A percentile compares a stretch with the other conserved stretches of the same genome.
phyloP scores from a whole-genome alignment of 306 rosid species.

The Morella rubra region DNA sequence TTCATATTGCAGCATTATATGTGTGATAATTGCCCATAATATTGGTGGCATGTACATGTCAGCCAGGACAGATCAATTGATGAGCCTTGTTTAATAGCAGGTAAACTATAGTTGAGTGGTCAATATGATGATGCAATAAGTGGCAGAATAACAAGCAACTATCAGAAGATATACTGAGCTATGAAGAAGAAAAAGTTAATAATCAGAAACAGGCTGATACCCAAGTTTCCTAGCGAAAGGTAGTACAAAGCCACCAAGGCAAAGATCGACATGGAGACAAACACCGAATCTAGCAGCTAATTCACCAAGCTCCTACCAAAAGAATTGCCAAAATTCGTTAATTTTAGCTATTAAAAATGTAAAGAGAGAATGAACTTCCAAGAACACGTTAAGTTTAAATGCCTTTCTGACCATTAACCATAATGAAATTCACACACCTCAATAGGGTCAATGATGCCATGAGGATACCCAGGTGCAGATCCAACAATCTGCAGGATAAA shows the following conservation, averaged over 20 bases:
- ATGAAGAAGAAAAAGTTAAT: slow-evolving; percentile 14
- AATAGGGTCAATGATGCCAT: slow-evolving; percentile 93
- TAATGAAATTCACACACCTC: slow-evolving; percentile 51
- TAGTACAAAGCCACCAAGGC: slow-evolving; percentile 95
- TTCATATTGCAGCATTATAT: not conserved
- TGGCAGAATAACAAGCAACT: not conserved
- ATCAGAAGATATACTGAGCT: slow-evolving; percentile 2
- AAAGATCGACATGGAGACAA: slow-evolving; percentile 92
- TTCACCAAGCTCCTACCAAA: slow-evolving; percentile 80
- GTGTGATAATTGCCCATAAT: not conserved
- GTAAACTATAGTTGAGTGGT: not conserved
- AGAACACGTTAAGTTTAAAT: slow-evolving; percentile 22
- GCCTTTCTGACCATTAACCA: slow-evolving; percentile 9
- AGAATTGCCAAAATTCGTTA: slow-evolving; percentile 30
- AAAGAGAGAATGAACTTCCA: slow-evolving; percentile 14
- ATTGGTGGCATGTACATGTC: not conserved
- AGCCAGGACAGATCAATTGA: not conserved
- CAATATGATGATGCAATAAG: not conserved
- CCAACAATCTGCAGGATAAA: slow-evolving; percentile 80
- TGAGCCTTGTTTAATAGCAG: not conserved
- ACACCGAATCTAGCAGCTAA: slow-evolving; percentile 75
- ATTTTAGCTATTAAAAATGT: slow-evolving; percentile 8
- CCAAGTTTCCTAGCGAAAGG: slow-evolving; percentile 94
- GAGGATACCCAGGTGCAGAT: slow-evolving; percentile 97
- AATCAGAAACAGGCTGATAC: slow-evolving; percentile 45